These are phyloP conservation scores for Ziziphus jujuba DNA, from an alignment of 306 rosid genomes.

Conservation along the genomic window DNA sequence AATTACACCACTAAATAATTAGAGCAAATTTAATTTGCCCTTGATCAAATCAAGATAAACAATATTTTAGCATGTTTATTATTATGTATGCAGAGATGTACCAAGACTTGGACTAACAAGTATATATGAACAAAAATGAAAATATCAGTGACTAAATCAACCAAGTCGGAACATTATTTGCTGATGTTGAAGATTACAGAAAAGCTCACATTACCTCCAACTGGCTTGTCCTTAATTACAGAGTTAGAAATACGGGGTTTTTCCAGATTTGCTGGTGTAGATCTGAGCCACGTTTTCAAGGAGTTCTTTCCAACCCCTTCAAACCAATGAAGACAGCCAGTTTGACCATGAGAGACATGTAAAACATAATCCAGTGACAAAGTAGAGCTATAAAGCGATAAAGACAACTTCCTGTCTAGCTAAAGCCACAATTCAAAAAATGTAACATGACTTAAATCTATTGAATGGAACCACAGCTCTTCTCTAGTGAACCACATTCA, in stretches of 20 bases:
- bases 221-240: constrained; percentile 13
- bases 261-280: constrained; percentile 48
- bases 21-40: constrained; percentile 18
- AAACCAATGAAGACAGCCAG: constrained; percentile 22
- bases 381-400: not conserved
- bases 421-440: constrained; percentile 9
- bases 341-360: constrained; percentile 13
- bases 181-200: not conserved
- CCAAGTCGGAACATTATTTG: too few species aligned
- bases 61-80: not conserved
- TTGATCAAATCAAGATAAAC: constrained; percentile 13
- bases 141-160: too few species aligned
- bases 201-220: constrained; percentile 31
- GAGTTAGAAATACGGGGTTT: constrained; percentile 21
- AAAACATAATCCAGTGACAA: too few species aligned
- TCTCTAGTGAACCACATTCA: not conserved
- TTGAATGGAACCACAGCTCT: not conserved
- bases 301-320: constrained; percentile 52
- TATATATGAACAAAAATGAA: not conserved
- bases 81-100: not conserved
- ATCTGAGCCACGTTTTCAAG: constrained; percentile 71
- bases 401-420: constrained; percentile 14
- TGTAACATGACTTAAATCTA: not conserved
- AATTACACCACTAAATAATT: constrained; percentile 19
- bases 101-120: not conserved